Evolutionary conservation across 148 eudicot species (phyloP).

Genomic region (Limonium bicolor): DNA sequence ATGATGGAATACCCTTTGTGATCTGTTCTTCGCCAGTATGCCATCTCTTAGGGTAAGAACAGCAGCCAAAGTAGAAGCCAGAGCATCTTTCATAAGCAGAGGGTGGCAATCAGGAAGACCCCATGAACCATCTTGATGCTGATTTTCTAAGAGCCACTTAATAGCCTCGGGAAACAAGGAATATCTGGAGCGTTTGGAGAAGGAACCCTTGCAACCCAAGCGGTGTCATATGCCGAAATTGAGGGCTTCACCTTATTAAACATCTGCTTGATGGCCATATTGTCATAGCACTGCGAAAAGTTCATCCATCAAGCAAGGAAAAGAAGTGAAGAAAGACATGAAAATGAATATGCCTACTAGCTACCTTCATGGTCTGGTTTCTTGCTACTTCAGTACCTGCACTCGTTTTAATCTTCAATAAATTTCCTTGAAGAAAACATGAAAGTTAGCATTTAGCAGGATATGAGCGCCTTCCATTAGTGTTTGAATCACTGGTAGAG

Average conservation of each 20-base stretch:
- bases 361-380: too few species aligned
- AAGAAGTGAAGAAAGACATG: too few species aligned
- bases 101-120: conserved; percentile 39
- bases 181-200: conserved; percentile 30
- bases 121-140: conserved; percentile 80
- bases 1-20: conserved; percentile 35
- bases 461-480: too few species aligned
- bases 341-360: too few species aligned
- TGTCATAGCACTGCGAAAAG: too few species aligned
- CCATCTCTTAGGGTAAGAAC: conserved; percentile 75
- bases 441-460: too few species aligned
- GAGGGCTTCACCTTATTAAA: conserved; percentile 54
- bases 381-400: too few species aligned
- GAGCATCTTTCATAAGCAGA: conserved; percentile 45
- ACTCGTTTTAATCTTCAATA: too few species aligned
- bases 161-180: conserved; percentile 64
- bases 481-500: too few species aligned
- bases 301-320: too few species aligned
- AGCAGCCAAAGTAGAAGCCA: conserved; percentile 70
- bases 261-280: conserved; percentile 41
- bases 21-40: conserved; percentile 64
- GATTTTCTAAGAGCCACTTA: conserved; percentile 69
- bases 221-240: conserved; percentile 84
- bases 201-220: conserved; percentile 95
- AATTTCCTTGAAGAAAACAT: too few species aligned